A percentile compares a stretch with the other conserved stretches of the same genome.
Conservation (phyloP, 768 basidiomycete species). For the Gelatoporia subvermispora region DNA sequence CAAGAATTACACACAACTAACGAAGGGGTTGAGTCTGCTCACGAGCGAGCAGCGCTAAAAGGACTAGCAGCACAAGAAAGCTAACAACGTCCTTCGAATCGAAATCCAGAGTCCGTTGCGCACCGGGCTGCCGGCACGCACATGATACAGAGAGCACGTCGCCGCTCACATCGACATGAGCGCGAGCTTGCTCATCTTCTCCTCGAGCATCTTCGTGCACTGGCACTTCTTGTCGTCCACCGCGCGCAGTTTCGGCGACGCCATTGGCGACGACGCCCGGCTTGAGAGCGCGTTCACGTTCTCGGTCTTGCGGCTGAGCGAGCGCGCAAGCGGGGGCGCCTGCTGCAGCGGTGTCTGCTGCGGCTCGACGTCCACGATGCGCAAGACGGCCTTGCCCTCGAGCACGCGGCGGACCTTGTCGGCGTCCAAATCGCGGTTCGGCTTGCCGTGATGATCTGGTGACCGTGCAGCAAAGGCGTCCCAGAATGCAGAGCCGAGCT, state of each 20-base stretch:
- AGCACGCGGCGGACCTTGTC: conserved; percentile 80
- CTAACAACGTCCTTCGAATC: too few relatives aligned
- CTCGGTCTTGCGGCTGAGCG: background rate
- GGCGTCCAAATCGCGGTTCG: conserved; percentile 40
- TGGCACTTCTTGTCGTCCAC: conserved; percentile 4
- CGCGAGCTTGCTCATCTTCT: conserved; percentile 65
- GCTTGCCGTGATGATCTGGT: conserved; percentile 18
- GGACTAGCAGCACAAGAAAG: too few relatives aligned
- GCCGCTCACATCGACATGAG: conserved; percentile 40
- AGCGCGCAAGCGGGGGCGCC: background rate
- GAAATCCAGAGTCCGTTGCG: too few relatives aligned
- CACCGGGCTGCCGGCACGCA: too few relatives aligned
- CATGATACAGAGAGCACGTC: too few relatives aligned
- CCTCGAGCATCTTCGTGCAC: conserved; percentile 49
- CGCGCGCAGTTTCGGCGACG: conserved; percentile 9
- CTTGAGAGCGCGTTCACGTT: background rate
- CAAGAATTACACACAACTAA: too few relatives aligned
- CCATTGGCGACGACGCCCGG: conserved; percentile 5
- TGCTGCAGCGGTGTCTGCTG: conserved; percentile 1
- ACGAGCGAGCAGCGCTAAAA: too few relatives aligned
- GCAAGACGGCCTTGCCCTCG: conserved; percentile 77
- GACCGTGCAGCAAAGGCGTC: conserved; percentile 73
- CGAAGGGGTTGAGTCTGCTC: too few relatives aligned
- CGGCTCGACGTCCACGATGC: conserved; percentile 71
- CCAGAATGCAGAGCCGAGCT: conserved; percentile 78